phyloP scores from a whole-genome alignment of 345 rosid species.

The Mercurialis annua region DNA sequence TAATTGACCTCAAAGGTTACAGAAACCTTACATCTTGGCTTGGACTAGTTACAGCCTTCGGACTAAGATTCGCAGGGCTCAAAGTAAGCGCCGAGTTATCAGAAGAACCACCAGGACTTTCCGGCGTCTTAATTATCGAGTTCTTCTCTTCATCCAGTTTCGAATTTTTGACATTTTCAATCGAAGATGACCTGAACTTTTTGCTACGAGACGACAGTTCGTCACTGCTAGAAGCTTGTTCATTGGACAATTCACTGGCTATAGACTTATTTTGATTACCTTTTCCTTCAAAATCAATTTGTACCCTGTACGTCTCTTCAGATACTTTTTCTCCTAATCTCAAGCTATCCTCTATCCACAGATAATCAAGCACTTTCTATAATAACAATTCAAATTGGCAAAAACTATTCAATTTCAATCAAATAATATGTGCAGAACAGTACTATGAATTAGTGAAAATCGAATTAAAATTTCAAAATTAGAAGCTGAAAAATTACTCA shows the following conservation, averaged over 20 bases:
- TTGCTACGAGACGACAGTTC: conserved; percentile 34
- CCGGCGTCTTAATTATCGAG: conserved; percentile 20
- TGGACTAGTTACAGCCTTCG: conserved; percentile 29
- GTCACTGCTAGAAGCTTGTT: conserved; percentile 23
- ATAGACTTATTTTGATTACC: conserved; percentile 30
- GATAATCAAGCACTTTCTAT: conserved; percentile 63
- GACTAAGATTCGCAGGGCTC: conserved; percentile 32
- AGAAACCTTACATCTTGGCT: conserved; percentile 48
- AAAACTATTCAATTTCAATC: background rate
- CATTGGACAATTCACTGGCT: conserved; percentile 18
- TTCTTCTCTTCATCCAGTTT: conserved; percentile 13
- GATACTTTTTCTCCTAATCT: conserved; percentile 59
- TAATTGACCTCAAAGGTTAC: background rate
- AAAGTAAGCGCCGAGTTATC: conserved; percentile 32
- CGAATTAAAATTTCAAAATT: background rate
- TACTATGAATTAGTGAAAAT: background rate
- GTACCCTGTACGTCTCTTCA: conserved; percentile 56
- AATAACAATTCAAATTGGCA: conserved; percentile 9
- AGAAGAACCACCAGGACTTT: conserved; percentile 36
- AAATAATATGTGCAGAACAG: background rate
- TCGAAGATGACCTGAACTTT: conserved; percentile 38
- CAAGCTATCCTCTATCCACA: conserved; percentile 86
- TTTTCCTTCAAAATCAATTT: conserved; percentile 33
- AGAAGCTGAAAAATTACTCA: conserved; percentile 19
- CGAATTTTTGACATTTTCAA: conserved; percentile 24